Evolutionary conservation across 371 early-diverging fungal genomes (phyloP).

Genomic region (Mucor sp.): DNA sequence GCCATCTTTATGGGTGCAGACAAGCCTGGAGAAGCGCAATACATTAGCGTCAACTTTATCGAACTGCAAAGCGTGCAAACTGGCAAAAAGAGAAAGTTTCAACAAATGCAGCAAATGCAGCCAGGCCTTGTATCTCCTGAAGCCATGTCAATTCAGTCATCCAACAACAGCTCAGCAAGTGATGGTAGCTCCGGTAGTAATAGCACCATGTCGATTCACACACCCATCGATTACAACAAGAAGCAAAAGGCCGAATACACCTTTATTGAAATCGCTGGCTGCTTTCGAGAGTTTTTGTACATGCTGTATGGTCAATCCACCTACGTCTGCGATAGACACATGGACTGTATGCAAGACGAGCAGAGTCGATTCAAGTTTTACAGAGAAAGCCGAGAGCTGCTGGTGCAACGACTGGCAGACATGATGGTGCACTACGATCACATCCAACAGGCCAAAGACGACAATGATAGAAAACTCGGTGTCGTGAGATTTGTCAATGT

Average conservation of each 20-base stretch:
- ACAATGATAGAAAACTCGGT: background rate
- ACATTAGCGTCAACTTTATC: slow-evolving; percentile 12
- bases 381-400: background rate
- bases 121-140: background rate
- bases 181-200: no score
- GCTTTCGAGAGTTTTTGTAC: slow-evolving; percentile 16
- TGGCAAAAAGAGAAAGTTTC: slow-evolving; percentile 9
- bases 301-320: slow-evolving; percentile 15
- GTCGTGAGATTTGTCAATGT: slow-evolving; percentile 6
- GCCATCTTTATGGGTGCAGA: slow-evolving; percentile 9
- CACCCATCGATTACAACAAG: background rate
- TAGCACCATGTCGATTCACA: background rate
- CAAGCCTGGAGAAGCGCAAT: background rate
- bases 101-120: background rate
- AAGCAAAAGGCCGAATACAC: background rate
- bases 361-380: background rate
- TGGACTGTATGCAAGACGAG: background rate
- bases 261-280: slow-evolving; percentile 7
- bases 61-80: background rate
- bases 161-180: background rate
- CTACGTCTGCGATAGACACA: background rate
- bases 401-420: background rate
- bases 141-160: background rate
- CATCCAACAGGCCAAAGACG: background rate
- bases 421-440: background rate